Base-by-base conservation (phyloP, 2,329 filamentous ascomycete genomes). In the Cryphonectria japonica region DNA sequence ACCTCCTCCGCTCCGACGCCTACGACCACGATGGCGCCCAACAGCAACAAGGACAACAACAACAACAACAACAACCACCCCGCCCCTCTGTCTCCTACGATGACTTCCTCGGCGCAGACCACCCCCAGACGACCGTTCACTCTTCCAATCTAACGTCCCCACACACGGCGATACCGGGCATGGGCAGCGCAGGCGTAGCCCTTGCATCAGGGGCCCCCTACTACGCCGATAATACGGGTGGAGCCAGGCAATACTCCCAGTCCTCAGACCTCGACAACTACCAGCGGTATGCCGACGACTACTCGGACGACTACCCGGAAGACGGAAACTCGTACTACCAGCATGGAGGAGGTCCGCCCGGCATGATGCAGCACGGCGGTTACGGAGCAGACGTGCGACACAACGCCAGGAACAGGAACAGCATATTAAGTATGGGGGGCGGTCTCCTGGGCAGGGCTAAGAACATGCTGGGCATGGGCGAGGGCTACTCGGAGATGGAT, bases 401-500 rank as follows among this genome's bases (percentile, higher is more conserved):
- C 71, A 88, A 88, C 76, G 88, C 92, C 74, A 87, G 89, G 75
- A 93, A 94, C 79, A 88, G 96, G 76, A 98, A 97, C 80, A 98
- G 95, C 81, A 92, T 98, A 67, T 83, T 98, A 77, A 89, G 91
- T 75, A 83, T 98, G 77, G 95, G 95, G 73, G 95, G 95, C 73
- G 95, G 95, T 26, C 83, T 98, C 73, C 85, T 98, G 77, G 96
- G 95, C 61, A 91, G 88, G 78, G 92, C 95, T 59, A 98, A 97
- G 85, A 95, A 92, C 79, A 94, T 92, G 86, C 84, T 99, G 73
- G 95, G 96, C 68, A 94, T 97, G 90, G 92, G 89, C 32, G 87
- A 92, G 76, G 88, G 91, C 74, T 98, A 99, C 82, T 98, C 95
- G 46, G 96, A 98, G 82, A 99, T 99, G 96, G 95, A 99, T 79